Evolutionary conservation across 768 basidiomycete genomes (phyloP).

Genomic region (Russula dissimulans): DNA sequence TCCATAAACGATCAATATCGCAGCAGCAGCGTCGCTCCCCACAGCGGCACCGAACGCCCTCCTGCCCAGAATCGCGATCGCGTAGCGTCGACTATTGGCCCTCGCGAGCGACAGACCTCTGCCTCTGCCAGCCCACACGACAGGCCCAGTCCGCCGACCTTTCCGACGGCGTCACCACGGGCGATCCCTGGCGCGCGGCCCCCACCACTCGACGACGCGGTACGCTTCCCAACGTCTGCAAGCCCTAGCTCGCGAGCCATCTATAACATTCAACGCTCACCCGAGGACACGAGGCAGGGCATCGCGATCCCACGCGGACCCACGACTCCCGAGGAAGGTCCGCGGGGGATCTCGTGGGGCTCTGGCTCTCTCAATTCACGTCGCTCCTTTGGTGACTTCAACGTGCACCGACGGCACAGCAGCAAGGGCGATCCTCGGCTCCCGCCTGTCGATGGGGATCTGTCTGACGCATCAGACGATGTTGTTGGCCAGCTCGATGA

Average conservation of each 20-base stretch:
- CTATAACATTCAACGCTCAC: conserved; percentile 14
- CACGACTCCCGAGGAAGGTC: conserved; percentile 10
- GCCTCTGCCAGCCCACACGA: conserved; percentile 17
- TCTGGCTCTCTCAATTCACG: conserved; percentile 15
- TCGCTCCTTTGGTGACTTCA: conserved; percentile 13
- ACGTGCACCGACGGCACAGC: conserved; percentile 5
- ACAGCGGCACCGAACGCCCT: not conserved
- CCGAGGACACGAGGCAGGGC: conserved; percentile 18
- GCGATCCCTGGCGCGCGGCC: conserved; percentile 14
- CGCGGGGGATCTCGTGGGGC: conserved; percentile 10
- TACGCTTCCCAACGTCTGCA: conserved; percentile 17
- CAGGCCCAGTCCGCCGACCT: conserved; percentile 7
- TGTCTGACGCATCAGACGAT: conserved; percentile 13
- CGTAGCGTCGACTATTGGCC: not conserved
- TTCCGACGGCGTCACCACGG: conserved; percentile 1
- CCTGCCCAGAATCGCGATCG: conserved; percentile 18
- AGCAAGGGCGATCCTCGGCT: conserved; percentile 15
- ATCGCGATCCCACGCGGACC: conserved; percentile 17
- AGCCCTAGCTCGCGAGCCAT: conserved; percentile 15
- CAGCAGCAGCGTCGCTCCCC: not conserved
- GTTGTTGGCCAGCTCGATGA: conserved; percentile 15
- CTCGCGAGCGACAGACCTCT: conserved; percentile 14
- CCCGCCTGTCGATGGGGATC: conserved; percentile 1
- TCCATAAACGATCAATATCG: conserved; percentile 11
- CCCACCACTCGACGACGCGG: conserved; percentile 6